Conservation (phyloP, 2,329 filamentous ascomycete species). For the Geosmithia flava region DNA sequence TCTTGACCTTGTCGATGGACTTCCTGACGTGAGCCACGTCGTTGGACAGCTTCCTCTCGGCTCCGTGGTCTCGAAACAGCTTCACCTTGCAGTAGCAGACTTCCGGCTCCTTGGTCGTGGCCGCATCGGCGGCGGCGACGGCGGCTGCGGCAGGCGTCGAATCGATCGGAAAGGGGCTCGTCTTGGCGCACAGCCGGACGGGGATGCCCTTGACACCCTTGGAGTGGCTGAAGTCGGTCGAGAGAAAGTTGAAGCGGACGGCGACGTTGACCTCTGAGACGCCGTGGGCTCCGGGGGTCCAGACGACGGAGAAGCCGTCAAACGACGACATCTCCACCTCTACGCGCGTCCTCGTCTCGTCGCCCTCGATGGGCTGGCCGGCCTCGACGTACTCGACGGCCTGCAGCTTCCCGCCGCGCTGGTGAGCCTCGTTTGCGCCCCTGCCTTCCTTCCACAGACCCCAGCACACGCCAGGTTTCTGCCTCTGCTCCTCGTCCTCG, state of each 20-base stretch:
- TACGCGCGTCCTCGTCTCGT: constrained; percentile 54
- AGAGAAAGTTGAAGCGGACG: constrained; percentile 95
- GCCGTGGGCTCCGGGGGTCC: constrained; percentile 63
- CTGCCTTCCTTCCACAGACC: constrained; percentile 89
- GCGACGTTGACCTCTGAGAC: constrained; percentile 70
- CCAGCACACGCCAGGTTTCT: constrained; percentile 74
- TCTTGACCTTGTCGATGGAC: constrained; percentile 89
- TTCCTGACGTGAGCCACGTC: constrained; percentile 93
- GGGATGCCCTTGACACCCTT: constrained; percentile 98
- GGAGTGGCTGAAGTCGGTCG: constrained; percentile 96
- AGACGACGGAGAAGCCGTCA: constrained; percentile 85
- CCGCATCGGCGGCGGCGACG: constrained; percentile 6
- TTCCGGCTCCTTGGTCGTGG: constrained; percentile 35
- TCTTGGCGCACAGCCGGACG: constrained; percentile 85
- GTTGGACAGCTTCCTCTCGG: constrained; percentile 88
- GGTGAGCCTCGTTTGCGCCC: constrained; percentile 90
- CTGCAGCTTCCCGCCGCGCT: constrained; percentile 81
- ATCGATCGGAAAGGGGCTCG: constrained; percentile 23
- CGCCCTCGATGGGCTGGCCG: constrained; percentile 43
- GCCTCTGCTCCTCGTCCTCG: constrained; percentile 86
- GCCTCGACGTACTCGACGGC: constrained; percentile 86
- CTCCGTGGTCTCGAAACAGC: constrained; percentile 90
- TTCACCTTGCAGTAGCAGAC: constrained; percentile 96
- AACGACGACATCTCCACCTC: constrained; percentile 72
- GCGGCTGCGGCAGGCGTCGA: constrained; percentile 26